A percentile compares a stretch with the other conserved stretches of the same genome.
phyloP scores from a whole-genome alignment of 768 basidiomycete genomes.

The Lactarius evosmus region DNA sequence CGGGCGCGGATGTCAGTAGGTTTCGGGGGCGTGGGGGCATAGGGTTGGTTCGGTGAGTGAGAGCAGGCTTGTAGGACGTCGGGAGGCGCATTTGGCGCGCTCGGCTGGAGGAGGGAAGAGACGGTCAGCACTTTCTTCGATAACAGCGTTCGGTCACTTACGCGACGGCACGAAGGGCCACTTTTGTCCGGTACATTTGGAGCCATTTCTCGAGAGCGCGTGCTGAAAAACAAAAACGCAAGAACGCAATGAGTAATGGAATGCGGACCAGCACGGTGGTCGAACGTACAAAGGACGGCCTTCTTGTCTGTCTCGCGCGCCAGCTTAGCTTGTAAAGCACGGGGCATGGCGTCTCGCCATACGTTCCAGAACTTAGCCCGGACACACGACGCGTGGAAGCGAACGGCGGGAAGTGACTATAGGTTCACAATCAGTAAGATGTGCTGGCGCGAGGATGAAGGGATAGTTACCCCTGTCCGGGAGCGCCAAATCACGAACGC shows the following conservation, averaged over 20 bases:
- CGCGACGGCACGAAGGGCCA: constrained; percentile 79
- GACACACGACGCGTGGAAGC: constrained; percentile 59
- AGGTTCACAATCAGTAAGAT: constrained; percentile 20
- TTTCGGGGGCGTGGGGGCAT: constrained; percentile 34
- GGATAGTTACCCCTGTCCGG: constrained; percentile 55
- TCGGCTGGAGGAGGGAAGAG: constrained; percentile 47
- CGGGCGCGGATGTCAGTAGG: constrained; percentile 31
- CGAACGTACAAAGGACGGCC: constrained; percentile 55
- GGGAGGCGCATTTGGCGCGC: constrained; percentile 80
- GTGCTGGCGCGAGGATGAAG: neutral
- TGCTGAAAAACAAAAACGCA: constrained; percentile 37
- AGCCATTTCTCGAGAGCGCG: constrained; percentile 62
- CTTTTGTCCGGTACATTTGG: constrained; percentile 63
- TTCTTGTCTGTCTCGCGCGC: constrained; percentile 61
- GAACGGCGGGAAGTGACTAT: constrained; percentile 76
- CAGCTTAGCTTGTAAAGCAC: constrained; percentile 57
- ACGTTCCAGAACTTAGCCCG: constrained; percentile 60
- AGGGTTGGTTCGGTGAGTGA: constrained; percentile 38
- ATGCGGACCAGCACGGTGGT: constrained; percentile 1
- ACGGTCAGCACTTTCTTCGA: constrained; percentile 16
- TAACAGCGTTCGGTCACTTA: constrained; percentile 42
- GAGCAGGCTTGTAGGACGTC: constrained; percentile 34
- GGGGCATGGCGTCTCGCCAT: constrained; percentile 72
- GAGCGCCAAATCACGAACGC: constrained; percentile 73
- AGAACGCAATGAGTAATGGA: constrained; percentile 22